phyloP scores from a whole-genome alignment of 768 basidiomycete genomes.

The Hemileccinum rubropunctum region DNA sequence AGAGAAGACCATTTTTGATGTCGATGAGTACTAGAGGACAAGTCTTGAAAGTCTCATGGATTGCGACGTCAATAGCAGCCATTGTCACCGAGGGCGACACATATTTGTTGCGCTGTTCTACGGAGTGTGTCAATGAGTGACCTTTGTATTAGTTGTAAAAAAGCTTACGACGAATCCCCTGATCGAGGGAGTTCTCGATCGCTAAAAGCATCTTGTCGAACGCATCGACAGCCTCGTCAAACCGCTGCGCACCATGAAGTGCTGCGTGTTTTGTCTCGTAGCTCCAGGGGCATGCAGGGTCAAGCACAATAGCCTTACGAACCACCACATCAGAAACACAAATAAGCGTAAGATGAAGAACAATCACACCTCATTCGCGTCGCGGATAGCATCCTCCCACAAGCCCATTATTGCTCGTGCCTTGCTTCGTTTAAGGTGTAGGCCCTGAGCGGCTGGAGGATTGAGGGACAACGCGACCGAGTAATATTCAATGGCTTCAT shows the following conservation, averaged over 20 bases:
- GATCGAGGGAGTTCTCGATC: constrained; percentile 4
- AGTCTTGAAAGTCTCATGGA: constrained; percentile 1
- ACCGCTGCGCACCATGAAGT: constrained; percentile 4
- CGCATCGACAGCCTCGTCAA: constrained; percentile 6
- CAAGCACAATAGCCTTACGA: constrained; percentile 5
- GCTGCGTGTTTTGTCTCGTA: constrained; percentile 7
- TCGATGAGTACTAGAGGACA: constrained; percentile 11
- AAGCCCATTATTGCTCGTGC: constrained; percentile 3
- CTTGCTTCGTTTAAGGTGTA: constrained; percentile 16
- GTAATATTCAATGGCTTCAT: constrained; percentile 15
- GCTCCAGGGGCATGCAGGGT: constrained; percentile 6
- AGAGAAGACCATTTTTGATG: constrained; percentile 5
- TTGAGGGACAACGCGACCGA: constrained; percentile 12
- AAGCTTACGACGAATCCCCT: constrained; percentile 1
- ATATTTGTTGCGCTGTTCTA: constrained; percentile 2
- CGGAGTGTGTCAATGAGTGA: neutral
- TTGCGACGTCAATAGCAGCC: constrained; percentile 2
- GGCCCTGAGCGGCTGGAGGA: neutral
- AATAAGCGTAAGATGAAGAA: neutral
- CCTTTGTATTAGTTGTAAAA: neutral
- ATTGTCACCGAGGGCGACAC: neutral
- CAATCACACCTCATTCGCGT: constrained; percentile 11
- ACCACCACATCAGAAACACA: neutral
- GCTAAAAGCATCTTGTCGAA: constrained; percentile 5
- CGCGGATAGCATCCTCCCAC: constrained; percentile 15